Percentiles rank a stretch among this genome's conserved stretches.
Conservation (phyloP, 331 rosid genomes). For the Rosa hybrid region DNA sequence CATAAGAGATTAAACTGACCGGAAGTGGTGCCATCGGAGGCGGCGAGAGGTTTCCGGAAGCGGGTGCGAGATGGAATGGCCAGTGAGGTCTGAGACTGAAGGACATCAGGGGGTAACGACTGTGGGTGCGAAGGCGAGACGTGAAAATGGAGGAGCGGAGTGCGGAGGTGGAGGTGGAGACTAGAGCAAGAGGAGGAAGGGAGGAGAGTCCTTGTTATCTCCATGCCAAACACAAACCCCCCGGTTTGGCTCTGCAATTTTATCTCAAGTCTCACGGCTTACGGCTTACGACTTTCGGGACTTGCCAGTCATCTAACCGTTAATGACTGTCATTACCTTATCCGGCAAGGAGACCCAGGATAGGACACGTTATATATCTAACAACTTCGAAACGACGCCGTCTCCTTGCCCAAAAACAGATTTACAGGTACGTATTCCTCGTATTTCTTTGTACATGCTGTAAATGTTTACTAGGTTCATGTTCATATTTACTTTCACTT, state of each 20-base stretch:
- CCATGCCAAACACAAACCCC: neutral
- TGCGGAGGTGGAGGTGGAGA: constrained; percentile 7
- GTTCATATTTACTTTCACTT: neutral
- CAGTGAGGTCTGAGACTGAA: constrained; percentile 8
- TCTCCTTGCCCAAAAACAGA: neutral
- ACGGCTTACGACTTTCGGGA: neutral
- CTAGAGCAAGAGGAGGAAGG: constrained; percentile 7
- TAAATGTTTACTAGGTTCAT: no score
- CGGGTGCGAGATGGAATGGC: constrained; percentile 16
- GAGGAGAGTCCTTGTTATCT: constrained; percentile 15
- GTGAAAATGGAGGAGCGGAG: constrained; percentile 19
- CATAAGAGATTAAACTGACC: neutral
- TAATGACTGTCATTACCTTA: neutral
- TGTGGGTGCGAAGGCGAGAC: constrained; percentile 2
- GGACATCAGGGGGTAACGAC: neutral
- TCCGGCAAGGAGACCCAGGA: neutral
- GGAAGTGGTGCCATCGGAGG: neutral
- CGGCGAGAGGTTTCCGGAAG: constrained; percentile 13
- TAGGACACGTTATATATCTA: neutral
- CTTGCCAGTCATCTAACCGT: neutral
- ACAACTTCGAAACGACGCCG: neutral
- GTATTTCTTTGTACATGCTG: no score
- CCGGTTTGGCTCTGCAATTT: neutral
- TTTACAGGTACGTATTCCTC: no score
- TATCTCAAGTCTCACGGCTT: no score